These are phyloP conservation scores for Candida dajiaensis DNA, from an alignment of 805 yeast species.

Conservation along the genomic window DNA sequence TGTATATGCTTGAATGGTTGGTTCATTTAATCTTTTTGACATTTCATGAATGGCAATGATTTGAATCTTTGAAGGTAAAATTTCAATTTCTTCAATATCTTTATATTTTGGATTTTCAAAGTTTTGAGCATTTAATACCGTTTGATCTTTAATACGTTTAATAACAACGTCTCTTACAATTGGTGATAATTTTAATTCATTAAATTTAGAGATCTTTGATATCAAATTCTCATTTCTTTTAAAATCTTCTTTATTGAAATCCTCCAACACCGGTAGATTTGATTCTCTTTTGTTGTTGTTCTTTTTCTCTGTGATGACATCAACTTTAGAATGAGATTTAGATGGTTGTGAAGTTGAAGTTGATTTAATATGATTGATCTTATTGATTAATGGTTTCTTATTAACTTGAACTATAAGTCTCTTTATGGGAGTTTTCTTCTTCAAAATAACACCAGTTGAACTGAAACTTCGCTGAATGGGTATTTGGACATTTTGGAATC, in stretches of 20 bases:
- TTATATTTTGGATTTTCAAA: conserved; percentile 13
- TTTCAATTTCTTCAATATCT: conserved; percentile 11
- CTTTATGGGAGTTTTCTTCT: conserved; percentile 14
- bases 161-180: conserved; percentile 56
- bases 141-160: conserved; percentile 43
- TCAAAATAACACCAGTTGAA: background rate
- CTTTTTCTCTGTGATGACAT: conserved; percentile 1
- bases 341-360: background rate
- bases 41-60: conserved; percentile 52
- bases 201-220: conserved; percentile 53
- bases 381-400: background rate
- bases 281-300: conserved; percentile 8
- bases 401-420: conserved; percentile 12
- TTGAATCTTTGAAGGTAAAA: conserved; percentile 76
- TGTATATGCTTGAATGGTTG: conserved; percentile 54
- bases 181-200: conserved; percentile 62
- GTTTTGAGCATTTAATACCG: conserved; percentile 31
- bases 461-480: background rate
- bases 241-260: conserved; percentile 25
- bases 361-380: background rate
- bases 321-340: background rate
- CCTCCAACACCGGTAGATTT: conserved; percentile 16
- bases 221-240: conserved; percentile 35
- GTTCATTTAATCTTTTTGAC: conserved; percentile 27
- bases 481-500: background rate